phyloP scores from a whole-genome alignment of 306 rosid species.

The Fragaria iinumae region DNA sequence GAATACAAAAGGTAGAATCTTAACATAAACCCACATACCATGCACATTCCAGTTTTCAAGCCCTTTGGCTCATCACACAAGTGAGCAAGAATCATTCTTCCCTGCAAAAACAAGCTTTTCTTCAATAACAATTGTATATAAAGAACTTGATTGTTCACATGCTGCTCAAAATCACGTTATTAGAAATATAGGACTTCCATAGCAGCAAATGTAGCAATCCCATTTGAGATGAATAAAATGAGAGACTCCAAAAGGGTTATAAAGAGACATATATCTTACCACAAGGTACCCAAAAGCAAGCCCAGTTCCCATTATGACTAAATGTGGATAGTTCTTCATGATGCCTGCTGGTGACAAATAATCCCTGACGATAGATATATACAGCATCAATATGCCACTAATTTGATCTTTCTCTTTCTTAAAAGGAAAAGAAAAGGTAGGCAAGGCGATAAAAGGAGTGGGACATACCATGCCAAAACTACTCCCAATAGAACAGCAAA shows the following conservation, averaged over 20 bases:
- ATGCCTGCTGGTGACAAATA: conserved; percentile 82
- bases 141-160: not conserved
- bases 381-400: conserved; percentile 16
- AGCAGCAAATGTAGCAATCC: not conserved
- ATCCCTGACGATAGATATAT: conserved; percentile 50
- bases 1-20: not conserved
- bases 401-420: not conserved
- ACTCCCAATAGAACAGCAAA: conserved; percentile 72
- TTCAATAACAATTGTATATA: conserved; percentile 19
- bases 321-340: conserved; percentile 66
- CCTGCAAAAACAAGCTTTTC: conserved; percentile 56
- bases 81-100: conserved; percentile 93
- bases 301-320: conserved; percentile 77
- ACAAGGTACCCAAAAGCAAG: conserved; percentile 91
- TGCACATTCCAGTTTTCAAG: conserved; percentile 98
- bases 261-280: conserved; percentile 45
- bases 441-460: not conserved
- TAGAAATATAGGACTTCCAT: not conserved
- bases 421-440: conserved; percentile 14
- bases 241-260: conserved; percentile 8
- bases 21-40: conserved; percentile 52
- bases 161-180: not conserved
- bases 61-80: conserved; percentile 98
- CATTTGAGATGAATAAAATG: conserved; percentile 3
- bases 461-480: conserved; percentile 74